Percentiles rank a stretch among this genome's conserved stretches.
Conservation (phyloP, 164 flowering plant genomes). For the Liquidambar formosana region DNA sequence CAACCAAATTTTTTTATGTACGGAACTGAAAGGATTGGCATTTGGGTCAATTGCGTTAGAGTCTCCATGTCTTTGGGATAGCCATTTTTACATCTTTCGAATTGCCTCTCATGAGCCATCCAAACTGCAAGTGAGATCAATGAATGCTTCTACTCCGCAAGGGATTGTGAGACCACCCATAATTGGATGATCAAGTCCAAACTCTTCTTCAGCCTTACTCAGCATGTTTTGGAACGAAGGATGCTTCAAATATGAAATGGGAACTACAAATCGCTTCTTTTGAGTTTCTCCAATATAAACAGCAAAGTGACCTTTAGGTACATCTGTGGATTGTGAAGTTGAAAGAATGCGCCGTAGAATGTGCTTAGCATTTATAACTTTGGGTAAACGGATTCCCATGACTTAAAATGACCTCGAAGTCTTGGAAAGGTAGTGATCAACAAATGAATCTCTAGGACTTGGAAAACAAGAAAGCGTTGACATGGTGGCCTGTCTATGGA, state of each 20-base stretch:
- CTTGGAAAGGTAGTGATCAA: too few species aligned
- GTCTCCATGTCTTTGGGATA: not conserved
- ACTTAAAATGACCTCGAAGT: not conserved
- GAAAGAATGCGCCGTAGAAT: constrained; percentile 2
- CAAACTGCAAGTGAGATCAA: not conserved
- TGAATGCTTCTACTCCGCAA: not conserved
- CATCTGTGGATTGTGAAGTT: too few species aligned
- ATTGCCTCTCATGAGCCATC: not conserved
- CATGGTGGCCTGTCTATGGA: too few species aligned
- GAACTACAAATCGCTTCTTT: constrained; percentile 34
- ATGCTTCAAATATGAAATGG: constrained; percentile 28
- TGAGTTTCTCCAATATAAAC: constrained; percentile 42
- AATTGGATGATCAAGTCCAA: constrained; percentile 33
- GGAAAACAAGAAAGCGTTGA: too few species aligned
- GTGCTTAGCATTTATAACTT: constrained; percentile 6
- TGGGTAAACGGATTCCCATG: constrained; percentile 6
- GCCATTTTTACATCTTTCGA: not conserved
- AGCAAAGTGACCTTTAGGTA: constrained; percentile 9
- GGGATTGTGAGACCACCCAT: not conserved
- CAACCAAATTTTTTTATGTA: not conserved
- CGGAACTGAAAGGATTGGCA: not conserved
- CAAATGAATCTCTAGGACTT: too few species aligned
- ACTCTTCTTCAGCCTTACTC: constrained; percentile 31
- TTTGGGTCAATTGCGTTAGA: not conserved
- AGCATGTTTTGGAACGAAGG: constrained; percentile 27